phyloP scores from a whole-genome alignment of 2,329 filamentous ascomycete species.

The Ceratocystiopsis sp. region DNA sequence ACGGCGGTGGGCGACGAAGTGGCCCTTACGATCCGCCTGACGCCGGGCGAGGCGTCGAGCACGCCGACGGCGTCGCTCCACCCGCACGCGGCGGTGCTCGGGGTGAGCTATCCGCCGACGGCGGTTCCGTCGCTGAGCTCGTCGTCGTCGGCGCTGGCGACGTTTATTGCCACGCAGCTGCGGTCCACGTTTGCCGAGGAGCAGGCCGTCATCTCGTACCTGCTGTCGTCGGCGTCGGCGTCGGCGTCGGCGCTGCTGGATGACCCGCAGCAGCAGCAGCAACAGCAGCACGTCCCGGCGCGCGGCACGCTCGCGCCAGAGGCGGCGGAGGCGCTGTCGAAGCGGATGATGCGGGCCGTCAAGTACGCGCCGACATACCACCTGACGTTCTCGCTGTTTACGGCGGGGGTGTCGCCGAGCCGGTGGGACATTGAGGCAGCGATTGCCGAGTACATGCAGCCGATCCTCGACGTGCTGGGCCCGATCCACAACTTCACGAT shows the following conservation, averaged over 20 bases:
- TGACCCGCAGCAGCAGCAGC: constrained; percentile 19
- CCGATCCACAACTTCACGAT: constrained; percentile 90
- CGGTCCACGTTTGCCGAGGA: constrained; percentile 73
- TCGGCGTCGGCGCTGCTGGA: constrained; percentile 31
- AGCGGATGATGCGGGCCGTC: constrained; percentile 66
- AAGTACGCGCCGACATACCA: constrained; percentile 92
- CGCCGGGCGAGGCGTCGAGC: constrained; percentile 32
- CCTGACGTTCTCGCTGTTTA: constrained; percentile 89
- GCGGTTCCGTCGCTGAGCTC: constrained; percentile 49
- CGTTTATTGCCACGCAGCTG: constrained; percentile 63
- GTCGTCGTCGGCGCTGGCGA: constrained; percentile 55
- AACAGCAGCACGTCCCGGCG: too few species aligned
- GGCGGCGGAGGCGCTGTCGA: constrained; percentile 38
- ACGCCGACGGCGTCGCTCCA: constrained; percentile 46
- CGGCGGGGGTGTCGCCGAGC: constrained; percentile 57
- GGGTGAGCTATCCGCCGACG: constrained; percentile 59
- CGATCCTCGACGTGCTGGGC: constrained; percentile 61
- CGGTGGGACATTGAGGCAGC: constrained; percentile 84
- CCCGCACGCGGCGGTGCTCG: constrained; percentile 51
- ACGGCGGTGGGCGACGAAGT: constrained; percentile 24
- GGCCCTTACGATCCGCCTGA: constrained; percentile 54
- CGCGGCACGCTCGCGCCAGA: constrained; percentile 24
- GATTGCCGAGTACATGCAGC: constrained; percentile 62
- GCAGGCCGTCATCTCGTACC: constrained; percentile 65
- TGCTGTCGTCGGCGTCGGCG: constrained; percentile 32